phyloP scores from a whole-genome alignment of 2,329 filamentous ascomycete species.

The Fusarium udum region DNA sequence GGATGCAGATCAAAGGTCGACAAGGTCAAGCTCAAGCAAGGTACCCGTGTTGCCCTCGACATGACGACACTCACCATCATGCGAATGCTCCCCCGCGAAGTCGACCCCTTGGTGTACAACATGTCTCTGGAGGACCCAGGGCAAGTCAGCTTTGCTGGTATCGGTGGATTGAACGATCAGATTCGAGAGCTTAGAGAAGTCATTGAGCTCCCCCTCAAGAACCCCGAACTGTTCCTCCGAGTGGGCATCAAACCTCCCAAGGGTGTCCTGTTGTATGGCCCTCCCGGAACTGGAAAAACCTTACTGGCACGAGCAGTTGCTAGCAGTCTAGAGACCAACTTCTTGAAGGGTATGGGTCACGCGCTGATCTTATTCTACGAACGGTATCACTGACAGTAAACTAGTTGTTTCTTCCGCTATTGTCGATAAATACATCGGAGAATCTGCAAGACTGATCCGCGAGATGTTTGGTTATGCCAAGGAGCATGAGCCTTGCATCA shows the following conservation, averaged over 20 bases:
- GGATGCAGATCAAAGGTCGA: conserved; percentile 98
- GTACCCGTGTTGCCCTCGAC: conserved; percentile 94
- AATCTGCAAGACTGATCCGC: conserved; percentile 94
- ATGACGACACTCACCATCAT: conserved; percentile 99
- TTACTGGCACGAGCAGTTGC: conserved; percentile 93
- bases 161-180: conserved; percentile 97
- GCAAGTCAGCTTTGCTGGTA: conserved; percentile 96
- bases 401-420: conserved; percentile 97
- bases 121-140: conserved; percentile 99
- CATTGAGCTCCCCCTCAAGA: conserved; percentile 97
- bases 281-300: conserved; percentile 97
- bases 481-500: conserved; percentile 99
- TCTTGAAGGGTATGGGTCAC: conserved; percentile 80
- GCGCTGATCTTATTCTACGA: neutral
- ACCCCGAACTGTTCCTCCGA: conserved; percentile 94
- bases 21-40: conserved; percentile 96
- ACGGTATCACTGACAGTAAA: conserved; percentile 30
- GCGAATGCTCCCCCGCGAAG: conserved; percentile 98
- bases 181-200: conserved; percentile 97
- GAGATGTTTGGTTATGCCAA: conserved; percentile 99
- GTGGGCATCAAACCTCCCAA: conserved; percentile 99
- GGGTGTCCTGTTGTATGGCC: conserved; percentile 94
- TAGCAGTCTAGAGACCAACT: conserved; percentile 97
- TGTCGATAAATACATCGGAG: conserved; percentile 99
- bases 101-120: conserved; percentile 98